Evolutionary conservation across 1,284 basidiomycete genomes (phyloP), one percentile per base, ranked within the genome.

Genomic region (Marasmius sp.): DNA sequence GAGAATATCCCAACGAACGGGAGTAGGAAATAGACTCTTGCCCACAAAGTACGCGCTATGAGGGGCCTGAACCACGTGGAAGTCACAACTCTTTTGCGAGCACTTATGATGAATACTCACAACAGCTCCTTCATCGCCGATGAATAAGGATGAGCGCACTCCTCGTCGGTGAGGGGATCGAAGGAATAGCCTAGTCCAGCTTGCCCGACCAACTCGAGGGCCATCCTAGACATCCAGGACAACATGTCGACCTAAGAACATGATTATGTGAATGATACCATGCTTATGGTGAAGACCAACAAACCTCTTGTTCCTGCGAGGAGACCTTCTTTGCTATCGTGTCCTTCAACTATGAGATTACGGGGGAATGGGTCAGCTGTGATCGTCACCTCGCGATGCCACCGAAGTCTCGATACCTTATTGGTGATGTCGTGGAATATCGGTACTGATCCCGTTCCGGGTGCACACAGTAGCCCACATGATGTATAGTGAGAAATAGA

Each of bases 121-220:
- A 66, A 20, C 9, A 72, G 52, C 27, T 67, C 64, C 64, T 77
- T 78, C 27, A 74, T 61, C 1, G 72, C 67, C 16, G 67, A 59
- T 50, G 69, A 62, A 64, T 78, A 75, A 27, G 69, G 64, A 63
- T 77, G 65, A 6, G 69, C 63, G 12, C 64, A 64, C 18, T 49
- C 57, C 10, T 68, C 67, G 37, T 70, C 68, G 2, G 60, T 61
- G 45, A 80, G 68, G 1, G 73, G 49, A 60, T 78, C 75, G 58
- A 82, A 81, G 0, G 76, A 76, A 62, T 80, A 74, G 3, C 80
- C 77, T 16, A 79, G 64, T 2, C 75, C 76, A 11, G 68, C 66
- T 61, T 70, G 66, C 14, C 72, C 71, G 27, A 73, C 66, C 11
- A 70, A 61, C 59, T 73, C 72, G 9, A 74, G 61, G 22, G 70